Conservation (phyloP, 805 yeast genomes). For the Metschnikowia amazonensis region DNA sequence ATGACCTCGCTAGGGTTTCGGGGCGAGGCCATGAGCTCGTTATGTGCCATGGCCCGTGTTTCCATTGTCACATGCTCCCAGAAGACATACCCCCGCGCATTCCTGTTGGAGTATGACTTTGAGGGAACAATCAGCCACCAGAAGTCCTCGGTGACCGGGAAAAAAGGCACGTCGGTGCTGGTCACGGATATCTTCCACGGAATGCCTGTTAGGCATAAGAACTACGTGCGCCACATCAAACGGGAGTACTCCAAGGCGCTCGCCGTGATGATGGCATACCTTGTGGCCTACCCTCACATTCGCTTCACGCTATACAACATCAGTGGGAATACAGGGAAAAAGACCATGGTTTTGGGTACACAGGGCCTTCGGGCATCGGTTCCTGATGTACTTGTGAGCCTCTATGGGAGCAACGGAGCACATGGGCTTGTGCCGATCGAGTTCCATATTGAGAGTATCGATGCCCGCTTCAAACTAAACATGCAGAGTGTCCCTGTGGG, state of each 20-base stretch:
- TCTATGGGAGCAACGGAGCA: constrained; percentile 68
- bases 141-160: constrained; percentile 43
- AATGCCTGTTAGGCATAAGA: constrained; percentile 80
- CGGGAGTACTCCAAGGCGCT: constrained; percentile 73
- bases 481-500: constrained; percentile 10
- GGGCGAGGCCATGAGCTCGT: constrained; percentile 76
- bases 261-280: constrained; percentile 59
- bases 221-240: constrained; percentile 61
- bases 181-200: constrained; percentile 58
- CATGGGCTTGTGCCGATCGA: constrained; percentile 54
- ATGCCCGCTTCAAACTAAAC: constrained; percentile 22
- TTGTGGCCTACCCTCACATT: constrained; percentile 54
- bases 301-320: constrained; percentile 60
- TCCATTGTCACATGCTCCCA: constrained; percentile 48
- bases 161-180: constrained; percentile 64
- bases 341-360: constrained; percentile 54
- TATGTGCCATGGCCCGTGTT: constrained; percentile 52
- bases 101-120: constrained; percentile 48
- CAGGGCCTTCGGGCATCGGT: constrained; percentile 44
- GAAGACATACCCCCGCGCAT: constrained; percentile 53
- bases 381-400: constrained; percentile 53
- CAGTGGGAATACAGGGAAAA: constrained; percentile 38
- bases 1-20: constrained; percentile 68
- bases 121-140: constrained; percentile 46
- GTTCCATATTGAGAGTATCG: constrained; percentile 32